Evolutionary conservation across 345 rosid genomes (phyloP).

Genomic region (Chamaenerion angustifolium): DNA sequence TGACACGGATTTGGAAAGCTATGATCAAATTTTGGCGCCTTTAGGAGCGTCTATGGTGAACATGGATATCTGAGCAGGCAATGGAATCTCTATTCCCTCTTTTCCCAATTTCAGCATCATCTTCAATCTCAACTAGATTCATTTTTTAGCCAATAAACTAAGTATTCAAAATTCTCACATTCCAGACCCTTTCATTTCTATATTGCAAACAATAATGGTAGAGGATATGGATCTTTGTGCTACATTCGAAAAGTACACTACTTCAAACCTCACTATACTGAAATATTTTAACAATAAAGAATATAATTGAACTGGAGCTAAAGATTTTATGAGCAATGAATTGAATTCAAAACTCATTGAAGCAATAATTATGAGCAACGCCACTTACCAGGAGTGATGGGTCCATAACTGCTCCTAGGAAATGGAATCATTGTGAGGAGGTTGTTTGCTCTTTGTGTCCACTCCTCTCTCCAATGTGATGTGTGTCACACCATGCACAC

Average conservation of each 20-base stretch:
- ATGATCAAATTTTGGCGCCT: slow-evolving; percentile 22
- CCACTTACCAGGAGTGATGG: slow-evolving; percentile 25
- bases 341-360: slow-evolving; percentile 3
- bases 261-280: not conserved
- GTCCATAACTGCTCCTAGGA: slow-evolving; percentile 28
- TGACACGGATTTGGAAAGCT: no score
- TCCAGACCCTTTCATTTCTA: not conserved
- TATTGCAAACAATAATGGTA: no score
- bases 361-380: slow-evolving; percentile 16
- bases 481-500: no score
- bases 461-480: no score
- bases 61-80: slow-evolving; percentile 12
- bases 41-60: slow-evolving; percentile 64
- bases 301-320: not conserved
- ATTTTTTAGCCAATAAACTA: slow-evolving; percentile 13
- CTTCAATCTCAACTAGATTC: slow-evolving; percentile 22
- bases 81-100: slow-evolving; percentile 21
- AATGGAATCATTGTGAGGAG: slow-evolving; percentile 27
- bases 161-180: slow-evolving; percentile 15
- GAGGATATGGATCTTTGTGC: not conserved
- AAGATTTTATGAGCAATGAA: not conserved
- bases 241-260: not conserved
- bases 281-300: not conserved
- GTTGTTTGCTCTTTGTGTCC: no score
- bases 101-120: slow-evolving; percentile 11